Evolutionary conservation across 208 protist species (phyloP).

Genomic region (Crithidia bombi): DNA sequence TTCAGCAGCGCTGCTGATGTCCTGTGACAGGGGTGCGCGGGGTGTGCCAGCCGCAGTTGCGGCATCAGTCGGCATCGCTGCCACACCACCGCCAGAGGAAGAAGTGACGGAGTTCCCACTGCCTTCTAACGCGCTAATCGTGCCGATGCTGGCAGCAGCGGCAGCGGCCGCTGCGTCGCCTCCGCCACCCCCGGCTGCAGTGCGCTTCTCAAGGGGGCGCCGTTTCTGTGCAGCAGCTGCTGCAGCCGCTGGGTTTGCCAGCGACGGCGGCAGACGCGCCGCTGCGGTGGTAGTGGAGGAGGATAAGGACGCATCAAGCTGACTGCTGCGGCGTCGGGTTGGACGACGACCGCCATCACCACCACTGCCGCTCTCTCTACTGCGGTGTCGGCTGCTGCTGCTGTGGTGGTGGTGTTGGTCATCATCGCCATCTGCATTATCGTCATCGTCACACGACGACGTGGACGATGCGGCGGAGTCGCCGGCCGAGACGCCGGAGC

Average conservation of each 20-base stretch:
- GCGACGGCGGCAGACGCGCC: slow-evolving; percentile 10
- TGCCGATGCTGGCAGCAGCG: not conserved
- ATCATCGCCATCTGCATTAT: not conserved
- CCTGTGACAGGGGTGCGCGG: not conserved
- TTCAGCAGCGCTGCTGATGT: slow-evolving; percentile 2
- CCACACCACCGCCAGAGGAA: no score
- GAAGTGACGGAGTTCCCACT: not conserved
- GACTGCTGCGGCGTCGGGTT: not conserved
- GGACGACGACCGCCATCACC: not conserved
- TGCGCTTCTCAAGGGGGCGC: no score
- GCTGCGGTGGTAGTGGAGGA: not conserved
- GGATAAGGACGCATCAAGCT: no score
- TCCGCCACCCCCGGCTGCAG: no score
- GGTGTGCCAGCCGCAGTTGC: slow-evolving; percentile 1
- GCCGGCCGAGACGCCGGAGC: slow-evolving; percentile 1
- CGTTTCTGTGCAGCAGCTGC: no score
- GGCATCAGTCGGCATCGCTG: not conserved
- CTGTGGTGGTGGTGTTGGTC: not conserved
- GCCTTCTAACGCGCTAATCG: not conserved
- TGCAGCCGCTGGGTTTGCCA: slow-evolving; percentile 9
- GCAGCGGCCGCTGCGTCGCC: not conserved
- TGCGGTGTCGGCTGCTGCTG: slow-evolving; percentile 8
- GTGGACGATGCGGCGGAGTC: not conserved
- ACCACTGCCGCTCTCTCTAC: not conserved
- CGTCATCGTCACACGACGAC: slow-evolving; percentile 2